phyloP scores from a whole-genome alignment of 75 land plant genomes.

The Picea sitchensis region DNA sequence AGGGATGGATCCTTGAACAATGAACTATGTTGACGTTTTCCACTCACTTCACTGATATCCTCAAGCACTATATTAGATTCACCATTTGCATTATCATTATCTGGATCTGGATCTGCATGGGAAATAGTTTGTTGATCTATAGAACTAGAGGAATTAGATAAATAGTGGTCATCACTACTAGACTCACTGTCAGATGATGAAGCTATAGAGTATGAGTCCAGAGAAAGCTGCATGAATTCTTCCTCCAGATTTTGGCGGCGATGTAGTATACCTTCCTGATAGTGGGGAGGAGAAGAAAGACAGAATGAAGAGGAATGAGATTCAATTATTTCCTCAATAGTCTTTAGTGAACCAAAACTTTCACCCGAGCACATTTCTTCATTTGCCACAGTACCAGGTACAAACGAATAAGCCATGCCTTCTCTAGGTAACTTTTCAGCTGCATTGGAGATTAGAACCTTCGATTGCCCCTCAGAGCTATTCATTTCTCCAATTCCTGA shows the following conservation, averaged over 20 bases:
- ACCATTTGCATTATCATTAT: constrained; percentile 1
- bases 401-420: background rate
- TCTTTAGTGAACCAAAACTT: constrained; percentile 20
- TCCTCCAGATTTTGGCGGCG: constrained; percentile 71
- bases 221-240: constrained; percentile 69
- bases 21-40: background rate
- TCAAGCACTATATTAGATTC: background rate
- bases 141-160: constrained; percentile 8
- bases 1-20: constrained; percentile 2
- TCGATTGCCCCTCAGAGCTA: constrained; percentile 8
- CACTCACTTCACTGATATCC: background rate
- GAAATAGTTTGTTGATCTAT: constrained; percentile 15
- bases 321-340: constrained; percentile 44
- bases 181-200: constrained; percentile 72
- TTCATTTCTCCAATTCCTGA: constrained; percentile 8
- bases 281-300: constrained; percentile 85
- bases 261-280: constrained; percentile 68
- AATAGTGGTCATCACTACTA: constrained; percentile 29
- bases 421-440: background rate
- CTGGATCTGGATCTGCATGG: constrained; percentile 7
- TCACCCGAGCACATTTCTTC: constrained; percentile 6
- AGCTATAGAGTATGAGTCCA: constrained; percentile 52
- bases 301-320: constrained; percentile 25
- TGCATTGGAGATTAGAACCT: background rate
- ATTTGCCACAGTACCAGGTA: background rate